phyloP scores from a whole-genome alignment of 257 asterid genomes.

The Thymus mandschuricus region DNA sequence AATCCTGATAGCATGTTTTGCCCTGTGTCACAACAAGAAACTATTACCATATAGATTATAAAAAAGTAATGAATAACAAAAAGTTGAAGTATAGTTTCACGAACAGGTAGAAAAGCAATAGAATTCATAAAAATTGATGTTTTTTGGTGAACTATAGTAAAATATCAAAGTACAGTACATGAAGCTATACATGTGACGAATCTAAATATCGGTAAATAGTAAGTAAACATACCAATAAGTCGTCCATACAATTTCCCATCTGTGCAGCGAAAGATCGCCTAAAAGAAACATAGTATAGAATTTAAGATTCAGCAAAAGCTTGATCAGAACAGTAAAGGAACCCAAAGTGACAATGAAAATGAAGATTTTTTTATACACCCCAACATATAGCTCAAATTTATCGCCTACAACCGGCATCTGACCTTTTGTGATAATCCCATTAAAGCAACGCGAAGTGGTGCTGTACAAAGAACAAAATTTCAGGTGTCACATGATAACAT shows the following conservation, averaged over 20 bases:
- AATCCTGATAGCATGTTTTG: slow-evolving; percentile 55
- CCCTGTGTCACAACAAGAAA: slow-evolving; percentile 43
- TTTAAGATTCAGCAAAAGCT: slow-evolving; percentile 20
- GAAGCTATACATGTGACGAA: slow-evolving; percentile 15
- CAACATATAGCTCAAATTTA: slow-evolving; percentile 6
- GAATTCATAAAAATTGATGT: not conserved
- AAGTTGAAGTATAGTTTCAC: no score
- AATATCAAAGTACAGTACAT: not conserved
- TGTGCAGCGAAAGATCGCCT: slow-evolving; percentile 63
- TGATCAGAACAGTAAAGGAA: slow-evolving; percentile 10
- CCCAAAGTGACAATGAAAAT: not conserved
- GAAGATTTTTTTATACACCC: slow-evolving; percentile 16
- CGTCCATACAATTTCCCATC: slow-evolving; percentile 78
- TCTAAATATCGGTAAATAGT: not conserved
- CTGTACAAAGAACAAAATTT: slow-evolving; percentile 44
- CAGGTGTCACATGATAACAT: slow-evolving; percentile 18
- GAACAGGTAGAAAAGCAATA: not conserved
- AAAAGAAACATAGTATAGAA: slow-evolving; percentile 24
- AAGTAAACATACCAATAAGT: slow-evolving; percentile 60
- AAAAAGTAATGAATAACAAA: slow-evolving; percentile 10
- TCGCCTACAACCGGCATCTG: not conserved
- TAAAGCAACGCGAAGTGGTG: slow-evolving; percentile 68
- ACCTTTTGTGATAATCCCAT: slow-evolving; percentile 73
- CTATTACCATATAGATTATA: not conserved
- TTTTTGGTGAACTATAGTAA: not conserved